Evolutionary conservation across 176 grass and related monocot genomes (phyloP).

Genomic region (Eragrostis curvula): DNA sequence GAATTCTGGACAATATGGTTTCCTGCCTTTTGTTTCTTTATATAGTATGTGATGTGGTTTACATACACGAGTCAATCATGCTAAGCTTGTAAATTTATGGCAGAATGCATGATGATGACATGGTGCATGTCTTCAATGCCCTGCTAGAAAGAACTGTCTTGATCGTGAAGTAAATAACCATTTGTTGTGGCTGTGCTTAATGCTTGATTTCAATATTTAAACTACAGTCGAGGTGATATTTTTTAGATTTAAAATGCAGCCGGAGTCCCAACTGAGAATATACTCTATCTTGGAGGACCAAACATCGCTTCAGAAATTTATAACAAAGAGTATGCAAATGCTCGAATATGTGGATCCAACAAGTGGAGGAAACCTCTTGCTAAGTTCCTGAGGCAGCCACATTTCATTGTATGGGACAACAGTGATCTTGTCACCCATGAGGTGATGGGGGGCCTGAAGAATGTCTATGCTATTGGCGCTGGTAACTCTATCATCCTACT

Average conservation of each 20-base stretch:
- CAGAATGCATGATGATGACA: conserved; percentile 29
- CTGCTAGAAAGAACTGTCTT: conserved; percentile 19
- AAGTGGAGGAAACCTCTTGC: conserved; percentile 92
- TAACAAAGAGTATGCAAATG: conserved; percentile 99
- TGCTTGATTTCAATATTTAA: neutral
- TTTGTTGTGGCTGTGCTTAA: neutral
- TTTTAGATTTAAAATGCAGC: conserved; percentile 56
- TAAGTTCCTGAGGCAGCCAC: conserved; percentile 89
- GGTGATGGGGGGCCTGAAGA: conserved; percentile 98
- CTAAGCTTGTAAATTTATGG: conserved; percentile 1
- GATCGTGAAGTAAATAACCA: conserved; percentile 28
- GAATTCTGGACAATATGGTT: neutral
- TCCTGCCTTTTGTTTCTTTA: neutral
- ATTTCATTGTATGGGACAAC: conserved; percentile 99
- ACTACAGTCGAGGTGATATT: neutral
- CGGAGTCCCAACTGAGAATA: conserved; percentile 95
- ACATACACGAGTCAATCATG: conserved; percentile 1
- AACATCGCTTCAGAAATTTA: conserved; percentile 99
- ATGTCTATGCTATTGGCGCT: conserved; percentile 97
- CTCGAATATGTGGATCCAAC: conserved; percentile 88
- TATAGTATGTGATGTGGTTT: neutral
- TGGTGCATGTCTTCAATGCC: conserved; percentile 2
- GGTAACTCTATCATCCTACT: conserved; percentile 57
- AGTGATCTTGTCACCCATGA: conserved; percentile 98
- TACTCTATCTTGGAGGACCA: conserved; percentile 96